Evolutionary conservation across 805 yeast species (phyloP).

Genomic region (Kazachstania kunashirensis): DNA sequence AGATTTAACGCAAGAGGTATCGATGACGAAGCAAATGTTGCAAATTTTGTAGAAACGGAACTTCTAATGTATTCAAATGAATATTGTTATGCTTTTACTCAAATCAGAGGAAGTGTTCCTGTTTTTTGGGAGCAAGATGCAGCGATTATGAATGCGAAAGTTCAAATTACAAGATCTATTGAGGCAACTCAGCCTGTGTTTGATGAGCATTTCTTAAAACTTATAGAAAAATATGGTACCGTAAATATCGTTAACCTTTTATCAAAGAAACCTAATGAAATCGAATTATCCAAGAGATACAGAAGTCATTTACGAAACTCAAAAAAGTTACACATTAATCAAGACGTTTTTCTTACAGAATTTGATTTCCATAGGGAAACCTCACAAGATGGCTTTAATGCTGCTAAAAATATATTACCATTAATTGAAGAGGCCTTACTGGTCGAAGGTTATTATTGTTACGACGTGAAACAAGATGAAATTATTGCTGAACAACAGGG

Average conservation of each 20-base stretch:
- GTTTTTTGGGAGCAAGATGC: constrained; percentile 97
- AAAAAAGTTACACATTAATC: constrained; percentile 20
- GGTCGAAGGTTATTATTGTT: constrained; percentile 74
- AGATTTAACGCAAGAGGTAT: constrained; percentile 89
- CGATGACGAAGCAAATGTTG: constrained; percentile 90
- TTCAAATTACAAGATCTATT: constrained; percentile 72
- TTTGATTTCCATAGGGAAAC: constrained; percentile 95
- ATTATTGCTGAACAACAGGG: constrained; percentile 74
- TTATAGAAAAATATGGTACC: constrained; percentile 70
- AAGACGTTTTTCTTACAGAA: constrained; percentile 50
- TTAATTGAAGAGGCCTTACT: constrained; percentile 53
- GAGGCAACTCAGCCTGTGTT: constrained; percentile 92
- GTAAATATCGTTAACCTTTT: constrained; percentile 79
- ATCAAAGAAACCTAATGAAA: constrained; percentile 69
- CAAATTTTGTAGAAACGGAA: constrained; percentile 93
- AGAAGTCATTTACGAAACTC: constrained; percentile 44
- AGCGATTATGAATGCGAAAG: constrained; percentile 77
- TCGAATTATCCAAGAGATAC: constrained; percentile 58
- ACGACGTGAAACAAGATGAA: constrained; percentile 46
- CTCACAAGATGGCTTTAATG: constrained; percentile 74
- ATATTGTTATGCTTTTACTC: constrained; percentile 65
- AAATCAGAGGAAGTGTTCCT: constrained; percentile 90
- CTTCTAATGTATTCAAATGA: constrained; percentile 49
- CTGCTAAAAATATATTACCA: constrained; percentile 63
- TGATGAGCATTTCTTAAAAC: constrained; percentile 63